Evolutionary conservation across 106 monocot species (phyloP), one percentile per base, ranked within the genome.

Genomic region (Dendrobium huoshanense): DNA sequence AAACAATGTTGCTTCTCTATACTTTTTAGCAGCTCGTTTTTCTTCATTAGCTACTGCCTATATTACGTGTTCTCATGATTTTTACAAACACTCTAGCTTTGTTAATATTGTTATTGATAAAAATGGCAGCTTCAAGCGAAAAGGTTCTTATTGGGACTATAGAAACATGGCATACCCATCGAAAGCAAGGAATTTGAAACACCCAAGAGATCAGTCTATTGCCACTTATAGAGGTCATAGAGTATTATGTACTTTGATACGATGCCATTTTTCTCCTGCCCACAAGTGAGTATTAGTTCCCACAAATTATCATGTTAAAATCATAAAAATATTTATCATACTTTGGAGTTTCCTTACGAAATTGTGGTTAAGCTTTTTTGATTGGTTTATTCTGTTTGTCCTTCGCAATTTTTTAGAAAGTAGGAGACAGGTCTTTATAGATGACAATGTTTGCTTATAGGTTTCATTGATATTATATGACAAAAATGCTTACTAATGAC

Each of bases 161-260:
- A 88, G 96, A 86, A 92, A 90, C 89, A 85, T 87, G 86, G 49
- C 80, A 16, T 96, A 89, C 77, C 96, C 96, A 67, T n/a, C 55
- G 9, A 67, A 85, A 75, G 87, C 82, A 27, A 88, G 75, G 25
- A 19, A 79, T 18, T 64, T 79, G 51, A 90, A 82, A 68, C 96
- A 96, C 84, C 89, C 96, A 41, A 47, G 59, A 72, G 96, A 96
- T 82, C 87, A 85, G 73, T 96, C 96, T 20, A 59, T 94, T 55
- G 92, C 96, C 59, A 96, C 94, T 44, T 96, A 90, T 77, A 84
- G 82, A 86, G 96, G 96, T 9, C 96, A 96, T 78, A 89, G 92
- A 1, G 92, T 96, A 73, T 81, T 96, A 78, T 77, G 85, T 15
- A 96, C 96, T 77, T 79, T 96, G 37, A 94, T 96, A 58, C 94